Base-by-base conservation (phyloP, 1,284 basidiomycete genomes). In the Naganishia sp. region DNA sequence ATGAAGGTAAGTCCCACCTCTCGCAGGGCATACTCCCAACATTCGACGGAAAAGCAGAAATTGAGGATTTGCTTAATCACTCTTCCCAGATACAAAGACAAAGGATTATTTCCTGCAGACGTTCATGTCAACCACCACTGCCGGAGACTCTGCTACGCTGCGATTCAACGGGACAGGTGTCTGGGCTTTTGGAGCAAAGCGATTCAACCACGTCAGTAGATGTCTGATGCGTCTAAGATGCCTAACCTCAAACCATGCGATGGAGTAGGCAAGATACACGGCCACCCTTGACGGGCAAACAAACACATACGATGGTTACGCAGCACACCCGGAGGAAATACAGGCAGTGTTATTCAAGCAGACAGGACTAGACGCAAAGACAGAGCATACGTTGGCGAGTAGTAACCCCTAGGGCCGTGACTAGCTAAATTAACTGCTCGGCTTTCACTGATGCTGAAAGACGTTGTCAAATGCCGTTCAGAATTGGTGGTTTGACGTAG, bases 341-440 rank as follows among this genome's bases (percentile, higher is more conserved):
- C 58, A 61, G 25, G 49, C 47, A 21, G 58, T 61, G 15, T 43
- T 61, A 39, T 61, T 61, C 58, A 61, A 28, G 13, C 47, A 61
- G n/a, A 51, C 58, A 15, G 58, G 58, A 21, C 39, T 61, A 7
- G 35, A 42, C 28, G 39, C 47, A 15, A 25, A 50, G 6, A 41
- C 10, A 18, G 58, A 61, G 32, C 58, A 61, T 42, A 23, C 58
- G 11, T 35, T 61, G 39, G 55, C 46, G 21, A 28, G 55, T 28
- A 18, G 23, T n/a, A 25, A 39, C 10, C 35, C 2, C 13, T 10
- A 2, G 2, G 5, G 1, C 3, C 17, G 21, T 25, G 6, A 23
- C 21, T 2, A 54, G 32, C 17, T 35, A 35, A 18, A 28, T 35
- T 5, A 5, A 28, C 9, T 15, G 17, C 13, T 18, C 49, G 6